A percentile compares a stretch with the other conserved stretches of the same genome.
These are phyloP conservation scores for Phialophora verrucosa DNA, from an alignment of 2,329 filamentous ascomycete genomes.

Conservation along the genomic window DNA sequence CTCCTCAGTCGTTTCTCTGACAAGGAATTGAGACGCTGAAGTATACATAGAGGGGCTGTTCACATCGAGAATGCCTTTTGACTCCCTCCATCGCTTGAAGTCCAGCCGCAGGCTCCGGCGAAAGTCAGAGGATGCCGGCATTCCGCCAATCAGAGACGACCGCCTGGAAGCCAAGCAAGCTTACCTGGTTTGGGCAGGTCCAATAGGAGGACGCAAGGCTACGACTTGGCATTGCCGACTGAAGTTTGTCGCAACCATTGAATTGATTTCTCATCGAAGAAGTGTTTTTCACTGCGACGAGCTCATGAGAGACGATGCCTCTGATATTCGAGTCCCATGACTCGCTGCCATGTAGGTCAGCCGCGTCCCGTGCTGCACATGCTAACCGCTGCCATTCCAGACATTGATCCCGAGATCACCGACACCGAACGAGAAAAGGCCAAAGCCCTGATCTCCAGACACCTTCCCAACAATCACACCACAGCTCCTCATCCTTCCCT, in stretches of 20 bases:
- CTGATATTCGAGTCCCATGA: constrained; percentile 74
- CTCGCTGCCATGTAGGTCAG: constrained; percentile 36
- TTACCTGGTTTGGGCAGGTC: neutral
- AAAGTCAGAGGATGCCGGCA: constrained; percentile 12
- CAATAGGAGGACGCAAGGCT: neutral
- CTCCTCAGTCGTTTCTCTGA: neutral
- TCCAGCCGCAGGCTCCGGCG: constrained; percentile 4
- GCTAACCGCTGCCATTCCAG: constrained; percentile 53
- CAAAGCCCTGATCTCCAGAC: constrained; percentile 70
- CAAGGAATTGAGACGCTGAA: neutral
- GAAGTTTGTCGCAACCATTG: constrained; percentile 10
- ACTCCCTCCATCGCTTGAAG: neutral
- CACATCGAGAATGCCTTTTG: neutral
- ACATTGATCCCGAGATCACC: constrained; percentile 79
- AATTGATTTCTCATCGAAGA: neutral
- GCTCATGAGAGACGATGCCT: constrained; percentile 59
- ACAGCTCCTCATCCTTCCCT: constrained; percentile 64
- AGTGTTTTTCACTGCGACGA: neutral
- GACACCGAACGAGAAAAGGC: constrained; percentile 66
- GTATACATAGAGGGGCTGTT: neutral
- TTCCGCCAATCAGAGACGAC: constrained; percentile 8
- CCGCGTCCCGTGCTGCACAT: neutral
- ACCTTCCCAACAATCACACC: constrained; percentile 60
- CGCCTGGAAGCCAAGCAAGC: neutral
- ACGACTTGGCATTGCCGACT: constrained; percentile 13